Evolutionary conservation across 345 rosid genomes (phyloP).

Genomic region (Firmiana major): DNA sequence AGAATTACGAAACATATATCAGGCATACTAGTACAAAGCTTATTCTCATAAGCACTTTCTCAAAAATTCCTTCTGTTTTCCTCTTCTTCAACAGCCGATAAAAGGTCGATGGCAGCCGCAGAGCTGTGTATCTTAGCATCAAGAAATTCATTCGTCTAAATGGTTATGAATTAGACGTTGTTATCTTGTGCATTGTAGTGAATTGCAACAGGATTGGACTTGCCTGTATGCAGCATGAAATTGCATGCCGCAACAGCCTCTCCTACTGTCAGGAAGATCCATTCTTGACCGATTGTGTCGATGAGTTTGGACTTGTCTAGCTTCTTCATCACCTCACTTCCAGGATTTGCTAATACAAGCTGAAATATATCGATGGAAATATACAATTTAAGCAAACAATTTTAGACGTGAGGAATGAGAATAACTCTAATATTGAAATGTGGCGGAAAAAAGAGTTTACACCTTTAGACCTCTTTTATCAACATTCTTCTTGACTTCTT

Average conservation of each 20-base stretch:
- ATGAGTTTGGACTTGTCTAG: conserved; percentile 51
- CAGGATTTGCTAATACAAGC: conserved; percentile 64
- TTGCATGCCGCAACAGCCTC: conserved; percentile 86
- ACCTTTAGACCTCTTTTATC: conserved; percentile 72
- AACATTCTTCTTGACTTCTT: conserved; percentile 58
- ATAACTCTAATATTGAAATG: neutral
- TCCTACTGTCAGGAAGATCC: conserved; percentile 74
- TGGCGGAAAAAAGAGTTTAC: neutral
- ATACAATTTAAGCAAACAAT: neutral
- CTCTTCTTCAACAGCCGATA: neutral
- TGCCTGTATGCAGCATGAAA: conserved; percentile 56
- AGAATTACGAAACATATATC: neutral
- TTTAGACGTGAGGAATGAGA: too few relatives aligned
- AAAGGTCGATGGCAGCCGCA: neutral
- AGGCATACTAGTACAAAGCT: neutral
- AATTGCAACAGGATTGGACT: conserved; percentile 24
- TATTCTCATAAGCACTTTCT: neutral
- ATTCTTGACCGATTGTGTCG: conserved; percentile 60
- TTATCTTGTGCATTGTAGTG: conserved; percentile 14
- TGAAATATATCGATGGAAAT: conserved; percentile 15
- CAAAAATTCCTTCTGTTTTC: neutral
- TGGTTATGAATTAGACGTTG: neutral
- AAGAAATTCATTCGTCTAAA: neutral
- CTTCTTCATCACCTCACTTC: conserved; percentile 72
- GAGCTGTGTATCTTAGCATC: neutral